Conservation (phyloP, 1,139 yeast genomes). For the Saccharomyces pastorianus region DNA sequence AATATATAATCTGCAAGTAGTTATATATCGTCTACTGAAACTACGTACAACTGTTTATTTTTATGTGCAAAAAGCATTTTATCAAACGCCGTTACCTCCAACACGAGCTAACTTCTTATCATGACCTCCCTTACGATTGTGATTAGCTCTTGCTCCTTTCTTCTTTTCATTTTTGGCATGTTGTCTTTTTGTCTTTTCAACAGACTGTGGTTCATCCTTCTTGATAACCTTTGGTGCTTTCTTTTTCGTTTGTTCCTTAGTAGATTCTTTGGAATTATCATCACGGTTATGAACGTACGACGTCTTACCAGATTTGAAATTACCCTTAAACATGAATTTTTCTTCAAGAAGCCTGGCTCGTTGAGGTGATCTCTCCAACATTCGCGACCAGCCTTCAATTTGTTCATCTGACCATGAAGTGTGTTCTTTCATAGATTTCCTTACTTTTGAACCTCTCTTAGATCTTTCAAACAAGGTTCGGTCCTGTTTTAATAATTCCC, state of each 20-base stretch:
- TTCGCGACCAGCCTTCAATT: constrained; percentile 86
- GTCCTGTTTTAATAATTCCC: constrained; percentile 47
- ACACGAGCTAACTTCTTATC: constrained; percentile 43
- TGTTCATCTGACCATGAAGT: constrained; percentile 81
- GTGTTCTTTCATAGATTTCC: constrained; percentile 45
- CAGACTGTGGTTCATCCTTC: constrained; percentile 6
- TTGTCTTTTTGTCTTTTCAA: constrained; percentile 28
- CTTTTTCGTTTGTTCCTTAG: constrained; percentile 3
- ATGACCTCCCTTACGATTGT: constrained; percentile 55
- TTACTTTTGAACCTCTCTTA: constrained; percentile 43
- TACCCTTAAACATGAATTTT: constrained; percentile 40
- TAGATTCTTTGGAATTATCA: not conserved
- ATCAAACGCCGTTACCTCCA: not conserved
- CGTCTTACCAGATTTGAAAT: constrained; percentile 32
- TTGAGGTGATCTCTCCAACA: constrained; percentile 58
- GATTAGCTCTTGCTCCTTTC: constrained; percentile 53
- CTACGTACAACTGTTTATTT: not conserved
- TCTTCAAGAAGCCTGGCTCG: constrained; percentile 57
- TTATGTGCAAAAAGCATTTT: not conserved
- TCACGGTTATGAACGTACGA: constrained; percentile 22
- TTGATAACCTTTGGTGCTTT: constrained; percentile 5
- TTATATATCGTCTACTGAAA: not conserved
- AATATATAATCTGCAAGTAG: not conserved
- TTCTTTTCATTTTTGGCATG: constrained; percentile 45
- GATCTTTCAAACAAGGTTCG: constrained; percentile 45